These are phyloP conservation scores for Penicillium canescens DNA, from an alignment of 495 filamentous ascomycete species.

Conservation along the genomic window DNA sequence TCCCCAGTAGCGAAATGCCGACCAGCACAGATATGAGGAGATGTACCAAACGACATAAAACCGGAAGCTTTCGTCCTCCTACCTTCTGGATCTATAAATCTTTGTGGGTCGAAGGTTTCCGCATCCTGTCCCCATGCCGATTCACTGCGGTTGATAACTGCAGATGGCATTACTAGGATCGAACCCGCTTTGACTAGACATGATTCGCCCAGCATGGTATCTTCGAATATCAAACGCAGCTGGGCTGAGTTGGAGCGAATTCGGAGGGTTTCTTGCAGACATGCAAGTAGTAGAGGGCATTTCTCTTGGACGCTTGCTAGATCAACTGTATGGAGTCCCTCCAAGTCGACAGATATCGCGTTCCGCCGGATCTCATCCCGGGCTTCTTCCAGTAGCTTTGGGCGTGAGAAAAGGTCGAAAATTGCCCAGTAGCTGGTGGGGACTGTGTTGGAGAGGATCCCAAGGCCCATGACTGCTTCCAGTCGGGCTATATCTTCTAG, in stretches of 20 bases:
- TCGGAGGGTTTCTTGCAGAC: slow-evolving; percentile 42
- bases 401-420: slow-evolving; percentile 39
- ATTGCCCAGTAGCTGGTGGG: slow-evolving; percentile 49
- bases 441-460: slow-evolving; percentile 46
- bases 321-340: slow-evolving; percentile 28
- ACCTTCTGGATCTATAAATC: slow-evolving; percentile 26
- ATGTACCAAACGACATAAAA: slow-evolving; percentile 44
- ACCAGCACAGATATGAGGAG: slow-evolving; percentile 46
- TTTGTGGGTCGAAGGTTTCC: slow-evolving; percentile 26
- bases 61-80: slow-evolving; percentile 17
- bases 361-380: slow-evolving; percentile 31
- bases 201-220: slow-evolving; percentile 29
- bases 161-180: slow-evolving; percentile 27
- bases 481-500: slow-evolving; percentile 42
- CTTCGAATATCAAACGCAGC: slow-evolving; percentile 28
- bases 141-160: slow-evolving; percentile 15
- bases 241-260: slow-evolving; percentile 19
- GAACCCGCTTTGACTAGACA: slow-evolving; percentile 30
- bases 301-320: slow-evolving; percentile 34
- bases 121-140: slow-evolving; percentile 30
- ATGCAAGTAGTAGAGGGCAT: slow-evolving; percentile 39
- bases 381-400: slow-evolving; percentile 35
- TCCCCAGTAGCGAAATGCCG: slow-evolving; percentile 47
- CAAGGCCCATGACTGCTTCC: slow-evolving; percentile 39
- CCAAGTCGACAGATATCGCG: slow-evolving; percentile 12